These are phyloP conservation scores for Ehretia macrophylla DNA, from an alignment of 257 asterid genomes.

Conservation along the genomic window DNA sequence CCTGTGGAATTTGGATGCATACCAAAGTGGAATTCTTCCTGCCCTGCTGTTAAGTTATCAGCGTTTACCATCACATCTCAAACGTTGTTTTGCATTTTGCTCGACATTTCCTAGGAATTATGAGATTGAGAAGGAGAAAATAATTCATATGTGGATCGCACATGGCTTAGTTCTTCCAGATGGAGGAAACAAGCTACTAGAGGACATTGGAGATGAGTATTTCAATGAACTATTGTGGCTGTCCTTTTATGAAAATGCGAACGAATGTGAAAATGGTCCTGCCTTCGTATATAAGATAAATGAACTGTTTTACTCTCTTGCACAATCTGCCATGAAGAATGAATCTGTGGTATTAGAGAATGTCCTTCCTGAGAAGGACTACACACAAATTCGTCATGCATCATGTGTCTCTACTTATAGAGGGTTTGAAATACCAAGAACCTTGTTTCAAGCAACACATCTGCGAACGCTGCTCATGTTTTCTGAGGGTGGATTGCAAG, in stretches of 20 bases:
- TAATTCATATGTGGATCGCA: constrained; percentile 24
- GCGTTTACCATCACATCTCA: constrained; percentile 19
- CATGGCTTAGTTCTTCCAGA: constrained; percentile 14
- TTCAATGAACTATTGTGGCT: constrained; percentile 16
- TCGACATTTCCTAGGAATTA: constrained; percentile 19
- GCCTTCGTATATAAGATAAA: constrained; percentile 10
- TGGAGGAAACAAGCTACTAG: constrained; percentile 14
- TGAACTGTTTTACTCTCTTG: constrained; percentile 16
- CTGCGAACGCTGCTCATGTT: constrained; percentile 17
- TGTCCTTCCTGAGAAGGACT: background rate
- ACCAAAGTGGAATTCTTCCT: constrained; percentile 16
- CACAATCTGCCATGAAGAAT: constrained; percentile 7
- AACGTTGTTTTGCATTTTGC: constrained; percentile 19
- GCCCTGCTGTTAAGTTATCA: constrained; percentile 21
- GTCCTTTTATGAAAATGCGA: constrained; percentile 16
- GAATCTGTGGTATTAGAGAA: constrained; percentile 8
- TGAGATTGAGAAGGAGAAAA: constrained; percentile 17
- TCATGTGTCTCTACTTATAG: constrained; percentile 1
- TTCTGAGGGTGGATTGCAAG: constrained; percentile 8
- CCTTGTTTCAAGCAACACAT: constrained; percentile 15
- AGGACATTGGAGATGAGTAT: constrained; percentile 21
- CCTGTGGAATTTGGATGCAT: constrained; percentile 17
- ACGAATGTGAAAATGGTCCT: constrained; percentile 2
- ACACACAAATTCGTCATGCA: constrained; percentile 9
- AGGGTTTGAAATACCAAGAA: background rate